Evolutionary conservation across 345 rosid genomes (phyloP).

Genomic region (Populus alba): DNA sequence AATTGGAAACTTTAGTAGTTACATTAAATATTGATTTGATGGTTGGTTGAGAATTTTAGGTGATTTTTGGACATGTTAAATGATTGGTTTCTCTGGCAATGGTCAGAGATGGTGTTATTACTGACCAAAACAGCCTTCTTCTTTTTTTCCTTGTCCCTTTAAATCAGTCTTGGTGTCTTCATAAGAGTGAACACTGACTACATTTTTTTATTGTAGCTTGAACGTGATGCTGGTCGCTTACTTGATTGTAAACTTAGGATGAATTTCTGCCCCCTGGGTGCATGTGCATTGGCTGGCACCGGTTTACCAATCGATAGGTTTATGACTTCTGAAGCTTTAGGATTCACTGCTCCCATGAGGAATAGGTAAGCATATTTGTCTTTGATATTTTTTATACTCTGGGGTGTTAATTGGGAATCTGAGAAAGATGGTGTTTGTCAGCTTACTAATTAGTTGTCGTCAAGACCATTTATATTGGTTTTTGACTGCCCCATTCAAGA

Average conservation of each 20-base stretch:
- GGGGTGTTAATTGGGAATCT: background rate
- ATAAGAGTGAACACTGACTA: background rate
- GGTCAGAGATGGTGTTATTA: background rate
- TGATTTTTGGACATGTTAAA: background rate
- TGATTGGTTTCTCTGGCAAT: background rate
- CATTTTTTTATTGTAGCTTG: slow-evolving; percentile 61
- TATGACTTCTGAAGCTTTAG: slow-evolving; percentile 71
- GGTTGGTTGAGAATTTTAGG: background rate
- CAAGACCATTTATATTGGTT: background rate
- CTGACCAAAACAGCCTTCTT: background rate
- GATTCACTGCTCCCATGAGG: slow-evolving; percentile 83
- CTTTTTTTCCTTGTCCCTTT: background rate
- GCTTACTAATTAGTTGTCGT: background rate
- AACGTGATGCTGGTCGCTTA: slow-evolving; percentile 86
- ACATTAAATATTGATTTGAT: background rate
- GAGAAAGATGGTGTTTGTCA: background rate
- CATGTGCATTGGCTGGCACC: slow-evolving; percentile 98
- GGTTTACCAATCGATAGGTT: slow-evolving; percentile 89
- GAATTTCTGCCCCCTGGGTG: slow-evolving; percentile 85
- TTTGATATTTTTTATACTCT: background rate
- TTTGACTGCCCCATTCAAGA: background rate
- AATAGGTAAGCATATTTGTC: slow-evolving; percentile 54
- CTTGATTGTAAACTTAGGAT: slow-evolving; percentile 69
- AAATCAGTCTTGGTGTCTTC: too few species aligned
- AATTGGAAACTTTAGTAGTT: background rate